These are phyloP conservation scores for Teunomyces pallodes DNA, from an alignment of 805 yeast genomes.

Conservation along the genomic window DNA sequence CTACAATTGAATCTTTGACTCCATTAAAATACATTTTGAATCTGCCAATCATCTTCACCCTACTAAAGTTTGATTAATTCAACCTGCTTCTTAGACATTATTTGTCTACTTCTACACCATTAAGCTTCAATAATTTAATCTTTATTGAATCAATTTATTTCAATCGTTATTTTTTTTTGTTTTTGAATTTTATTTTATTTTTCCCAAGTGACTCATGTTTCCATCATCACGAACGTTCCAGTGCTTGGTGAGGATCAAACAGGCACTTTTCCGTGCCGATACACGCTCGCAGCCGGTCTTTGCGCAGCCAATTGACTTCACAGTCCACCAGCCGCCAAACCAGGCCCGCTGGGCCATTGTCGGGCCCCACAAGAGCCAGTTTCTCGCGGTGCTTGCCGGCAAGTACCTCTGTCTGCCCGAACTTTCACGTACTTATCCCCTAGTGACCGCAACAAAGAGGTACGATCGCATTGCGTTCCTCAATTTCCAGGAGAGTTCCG, in stretches of 20 bases:
- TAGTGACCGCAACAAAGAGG: constrained; percentile 25
- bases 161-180: background rate
- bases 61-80: too few relatives aligned
- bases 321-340: constrained; percentile 14
- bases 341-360: constrained; percentile 29
- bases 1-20: background rate
- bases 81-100: too few relatives aligned
- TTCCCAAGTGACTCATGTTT: constrained; percentile 1
- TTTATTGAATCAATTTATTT: background rate
- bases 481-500: constrained; percentile 34
- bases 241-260: constrained; percentile 19
- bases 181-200: background rate
- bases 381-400: constrained; percentile 58
- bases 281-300: constrained; percentile 16
- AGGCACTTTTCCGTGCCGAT: constrained; percentile 22
- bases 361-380: constrained; percentile 49
- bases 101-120: too few relatives aligned
- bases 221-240: background rate
- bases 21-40: too few relatives aligned
- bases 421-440: constrained; percentile 54
- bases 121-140: too few relatives aligned
- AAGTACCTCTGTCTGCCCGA: constrained; percentile 53
- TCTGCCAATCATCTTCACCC: too few relatives aligned
- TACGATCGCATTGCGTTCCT: constrained; percentile 32
- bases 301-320: constrained; percentile 26